phyloP scores from a whole-genome alignment of 208 protist species.

The Leishmania mexicana region DNA sequence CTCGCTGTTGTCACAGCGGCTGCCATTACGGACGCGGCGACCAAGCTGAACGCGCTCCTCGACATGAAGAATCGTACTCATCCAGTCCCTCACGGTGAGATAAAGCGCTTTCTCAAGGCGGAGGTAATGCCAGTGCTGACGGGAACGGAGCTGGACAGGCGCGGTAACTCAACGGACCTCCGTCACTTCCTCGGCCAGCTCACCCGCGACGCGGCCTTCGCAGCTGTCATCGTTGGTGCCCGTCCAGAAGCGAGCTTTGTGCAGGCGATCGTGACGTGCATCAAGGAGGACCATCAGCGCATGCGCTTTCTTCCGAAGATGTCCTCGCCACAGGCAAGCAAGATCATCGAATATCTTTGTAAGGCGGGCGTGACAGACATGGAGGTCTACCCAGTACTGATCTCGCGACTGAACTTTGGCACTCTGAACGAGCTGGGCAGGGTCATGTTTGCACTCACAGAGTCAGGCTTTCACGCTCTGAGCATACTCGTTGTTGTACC shows the following conservation, averaged over 20 bases:
- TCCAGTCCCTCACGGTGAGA: slow-evolving; percentile 36
- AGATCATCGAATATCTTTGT: slow-evolving; percentile 71
- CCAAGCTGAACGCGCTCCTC: slow-evolving; percentile 63
- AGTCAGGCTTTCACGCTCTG: slow-evolving; percentile 51
- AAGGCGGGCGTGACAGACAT: slow-evolving; percentile 57
- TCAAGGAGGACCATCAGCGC: slow-evolving; percentile 65
- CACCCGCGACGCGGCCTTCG: slow-evolving; percentile 75
- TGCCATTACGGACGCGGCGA: slow-evolving; percentile 32
- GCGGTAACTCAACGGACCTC: slow-evolving; percentile 50
- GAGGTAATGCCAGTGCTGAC: slow-evolving; percentile 75
- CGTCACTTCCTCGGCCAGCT: slow-evolving; percentile 63
- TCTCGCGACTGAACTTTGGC: slow-evolving; percentile 62
- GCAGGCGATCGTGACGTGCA: slow-evolving; percentile 52
- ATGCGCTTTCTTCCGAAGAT: slow-evolving; percentile 80
- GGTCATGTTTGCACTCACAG: slow-evolving; percentile 71
- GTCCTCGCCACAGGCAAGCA: slow-evolving; percentile 79
- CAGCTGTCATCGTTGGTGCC: slow-evolving; percentile 61
- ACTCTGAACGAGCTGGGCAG: slow-evolving; percentile 66
- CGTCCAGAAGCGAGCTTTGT: slow-evolving; percentile 59
- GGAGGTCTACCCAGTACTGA: slow-evolving; percentile 54
- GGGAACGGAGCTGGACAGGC: slow-evolving; percentile 60
- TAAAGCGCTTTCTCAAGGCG: slow-evolving; percentile 63
- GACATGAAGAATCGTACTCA: slow-evolving; percentile 35
- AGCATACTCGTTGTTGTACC: slow-evolving; percentile 71
- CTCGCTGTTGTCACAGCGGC: slow-evolving; percentile 28